Evolutionary conservation across 1,284 basidiomycete species (phyloP).

Genomic region (Puccinia horiana): DNA sequence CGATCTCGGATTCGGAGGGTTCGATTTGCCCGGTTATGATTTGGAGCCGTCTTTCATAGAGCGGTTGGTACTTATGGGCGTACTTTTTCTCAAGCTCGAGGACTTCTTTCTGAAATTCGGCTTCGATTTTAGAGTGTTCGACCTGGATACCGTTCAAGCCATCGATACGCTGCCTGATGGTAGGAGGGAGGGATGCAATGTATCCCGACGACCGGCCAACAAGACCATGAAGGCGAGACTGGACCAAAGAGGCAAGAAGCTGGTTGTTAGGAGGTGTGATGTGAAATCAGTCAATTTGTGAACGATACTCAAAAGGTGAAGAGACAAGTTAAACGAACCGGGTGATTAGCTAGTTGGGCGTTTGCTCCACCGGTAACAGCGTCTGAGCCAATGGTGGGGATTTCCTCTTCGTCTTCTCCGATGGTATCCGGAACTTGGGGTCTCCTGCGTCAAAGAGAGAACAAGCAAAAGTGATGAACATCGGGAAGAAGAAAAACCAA

Average conservation of each 20-base stretch:
- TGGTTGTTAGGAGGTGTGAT: background rate
- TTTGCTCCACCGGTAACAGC: conserved; percentile 51
- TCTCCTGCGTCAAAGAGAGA: conserved; percentile 51
- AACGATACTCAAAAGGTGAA: background rate
- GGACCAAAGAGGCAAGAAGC: conserved; percentile 49
- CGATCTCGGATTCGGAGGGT: conserved; percentile 42
- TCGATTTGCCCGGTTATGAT: conserved; percentile 42
- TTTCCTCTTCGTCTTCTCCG: conserved; percentile 55
- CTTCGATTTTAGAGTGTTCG: conserved; percentile 48
- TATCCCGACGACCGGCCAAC: conserved; percentile 49
- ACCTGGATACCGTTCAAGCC: conserved; percentile 49
- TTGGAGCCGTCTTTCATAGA: conserved; percentile 42
- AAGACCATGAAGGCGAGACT: conserved; percentile 46
- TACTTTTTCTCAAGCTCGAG: conserved; percentile 50
- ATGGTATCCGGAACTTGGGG: conserved; percentile 56
- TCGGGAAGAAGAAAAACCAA: background rate
- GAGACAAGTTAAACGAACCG: conserved; percentile 4
- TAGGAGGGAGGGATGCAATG: conserved; percentile 42
- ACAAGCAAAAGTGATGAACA: background rate
- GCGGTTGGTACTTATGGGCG: conserved; percentile 41
- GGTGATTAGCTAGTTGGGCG: conserved; percentile 47
- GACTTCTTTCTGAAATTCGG: conserved; percentile 49
- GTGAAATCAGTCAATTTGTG: background rate
- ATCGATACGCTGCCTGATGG: conserved; percentile 42
- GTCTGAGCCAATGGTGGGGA: conserved; percentile 54